phyloP scores from a whole-genome alignment of 148 eudicot species.

The Rhododendron molle region DNA sequence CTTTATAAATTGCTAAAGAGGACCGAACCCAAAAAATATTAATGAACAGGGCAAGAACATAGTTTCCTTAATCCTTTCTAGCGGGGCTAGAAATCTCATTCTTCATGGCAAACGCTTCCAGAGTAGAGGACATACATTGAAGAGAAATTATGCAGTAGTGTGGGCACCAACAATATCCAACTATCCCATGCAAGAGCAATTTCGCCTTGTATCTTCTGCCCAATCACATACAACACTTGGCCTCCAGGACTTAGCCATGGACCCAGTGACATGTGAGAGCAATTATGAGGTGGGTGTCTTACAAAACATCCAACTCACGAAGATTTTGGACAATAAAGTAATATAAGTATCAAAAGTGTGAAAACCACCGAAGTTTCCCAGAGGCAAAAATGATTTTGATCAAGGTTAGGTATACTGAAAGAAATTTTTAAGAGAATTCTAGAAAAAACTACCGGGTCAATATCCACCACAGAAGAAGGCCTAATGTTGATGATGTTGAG shows the following conservation, averaged over 20 bases:
- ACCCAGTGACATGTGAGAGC: background rate
- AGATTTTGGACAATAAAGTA: background rate
- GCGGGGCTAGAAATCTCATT: background rate
- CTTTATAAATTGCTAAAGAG: background rate
- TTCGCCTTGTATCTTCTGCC: background rate
- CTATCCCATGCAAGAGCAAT: background rate
- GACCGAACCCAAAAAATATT: background rate
- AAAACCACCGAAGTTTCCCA: background rate
- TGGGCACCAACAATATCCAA: too few species aligned
- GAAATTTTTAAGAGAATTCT: background rate
- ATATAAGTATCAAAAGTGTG: background rate
- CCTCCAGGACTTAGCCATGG: background rate
- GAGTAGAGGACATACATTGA: background rate
- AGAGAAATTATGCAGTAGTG: background rate
- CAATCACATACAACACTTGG: background rate
- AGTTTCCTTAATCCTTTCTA: background rate
- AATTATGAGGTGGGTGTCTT: background rate
- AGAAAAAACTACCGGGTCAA: slow-evolving; percentile 47
- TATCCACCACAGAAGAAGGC: slow-evolving; percentile 49
- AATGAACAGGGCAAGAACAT: background rate
- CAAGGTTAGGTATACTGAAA: background rate
- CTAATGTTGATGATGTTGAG: slow-evolving; percentile 63
- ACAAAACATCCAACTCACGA: background rate
- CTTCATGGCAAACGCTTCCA: background rate
- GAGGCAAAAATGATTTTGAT: background rate